Evolutionary conservation across 768 basidiomycete species (phyloP).

Genomic region (Punctularia strigosozonata): DNA sequence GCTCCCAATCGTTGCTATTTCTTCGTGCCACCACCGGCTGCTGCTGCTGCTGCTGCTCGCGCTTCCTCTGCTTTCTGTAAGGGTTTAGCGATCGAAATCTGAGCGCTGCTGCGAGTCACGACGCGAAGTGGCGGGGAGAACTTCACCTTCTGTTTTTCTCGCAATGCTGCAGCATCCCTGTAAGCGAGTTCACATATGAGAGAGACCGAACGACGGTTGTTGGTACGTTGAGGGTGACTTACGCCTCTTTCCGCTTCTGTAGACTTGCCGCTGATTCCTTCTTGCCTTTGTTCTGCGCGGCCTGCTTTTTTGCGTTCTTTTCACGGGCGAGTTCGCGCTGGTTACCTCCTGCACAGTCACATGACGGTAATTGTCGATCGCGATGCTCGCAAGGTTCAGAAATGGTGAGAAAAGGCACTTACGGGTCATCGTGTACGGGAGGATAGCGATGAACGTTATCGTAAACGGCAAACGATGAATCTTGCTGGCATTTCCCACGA

Average conservation of each 20-base stretch:
- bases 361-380: no score
- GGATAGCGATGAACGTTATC: no score
- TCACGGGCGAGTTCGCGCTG: slow-evolving; percentile 68
- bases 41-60: no score
- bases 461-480: no score
- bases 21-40: no score
- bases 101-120: slow-evolving; percentile 3
- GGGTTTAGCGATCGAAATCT: no score
- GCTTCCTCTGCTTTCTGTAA: no score
- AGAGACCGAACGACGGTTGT: slow-evolving; percentile 10
- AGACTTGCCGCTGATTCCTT: slow-evolving; percentile 58
- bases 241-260: slow-evolving; percentile 68
- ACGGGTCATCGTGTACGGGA: no score
- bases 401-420: no score
- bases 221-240: slow-evolving; percentile 21
- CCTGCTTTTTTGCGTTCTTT: slow-evolving; percentile 64
- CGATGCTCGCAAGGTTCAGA: no score
- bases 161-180: slow-evolving; percentile 67
- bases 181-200: slow-evolving; percentile 13
- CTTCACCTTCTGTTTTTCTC: slow-evolving; percentile 67
- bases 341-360: slow-evolving; percentile 64
- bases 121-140: not conserved
- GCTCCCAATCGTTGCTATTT: no score
- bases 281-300: slow-evolving; percentile 38
- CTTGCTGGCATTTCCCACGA: no score